Evolutionary conservation across 345 rosid genomes (phyloP), one percentile per base, ranked within the genome.

Genomic region (Litchi chinensis): DNA sequence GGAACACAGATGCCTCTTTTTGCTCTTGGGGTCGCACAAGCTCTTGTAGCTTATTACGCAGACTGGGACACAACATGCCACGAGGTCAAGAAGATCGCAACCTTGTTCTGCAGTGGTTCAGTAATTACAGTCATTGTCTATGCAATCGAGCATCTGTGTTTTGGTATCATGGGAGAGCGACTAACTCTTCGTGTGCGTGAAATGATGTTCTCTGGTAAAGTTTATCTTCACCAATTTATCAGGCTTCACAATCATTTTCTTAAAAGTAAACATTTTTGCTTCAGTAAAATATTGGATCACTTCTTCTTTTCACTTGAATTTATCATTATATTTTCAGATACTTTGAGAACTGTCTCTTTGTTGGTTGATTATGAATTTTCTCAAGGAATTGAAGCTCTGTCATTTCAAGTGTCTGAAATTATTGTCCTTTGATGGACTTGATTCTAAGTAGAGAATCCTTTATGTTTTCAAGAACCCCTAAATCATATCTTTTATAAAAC

Each of bases 1-100:
- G 99, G 99, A 85, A 88, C 99, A 37, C 93, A 88, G 83, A 92
- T 94, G 99, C 99, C 99, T 5, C 93, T 95, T 59, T 95, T 95
- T 39, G 99, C 99, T 6, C 95, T 95, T 69, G 99, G 99, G 7
- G 91, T 95, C 80, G 88, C 99, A 26, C 97, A 94, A 71, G 96
- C 98, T 63, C 94, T 95, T 65, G 98, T 95, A 56, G 68, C 99
- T 21, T 89, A 78, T 77, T 95, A 95, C 87, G 83, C 84, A 89
- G 91, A 79, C 82, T 95, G 99, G 99, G 97, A 87, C 9, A 86
- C 85, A 24, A 89, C 92, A 2, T 82, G 85, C 60, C 91, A 67
- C 22, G 99, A 95, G 85, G 82, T 95, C 48, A 93, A 89, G 89
- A 93, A 85, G 80, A 92, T 95, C 24, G 67, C 93, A 67, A 85